Evolutionary conservation across 495 filamentous ascomycete genomes (phyloP), one percentile per base, ranked within the genome.

Genomic region (Xylaria curta): DNA sequence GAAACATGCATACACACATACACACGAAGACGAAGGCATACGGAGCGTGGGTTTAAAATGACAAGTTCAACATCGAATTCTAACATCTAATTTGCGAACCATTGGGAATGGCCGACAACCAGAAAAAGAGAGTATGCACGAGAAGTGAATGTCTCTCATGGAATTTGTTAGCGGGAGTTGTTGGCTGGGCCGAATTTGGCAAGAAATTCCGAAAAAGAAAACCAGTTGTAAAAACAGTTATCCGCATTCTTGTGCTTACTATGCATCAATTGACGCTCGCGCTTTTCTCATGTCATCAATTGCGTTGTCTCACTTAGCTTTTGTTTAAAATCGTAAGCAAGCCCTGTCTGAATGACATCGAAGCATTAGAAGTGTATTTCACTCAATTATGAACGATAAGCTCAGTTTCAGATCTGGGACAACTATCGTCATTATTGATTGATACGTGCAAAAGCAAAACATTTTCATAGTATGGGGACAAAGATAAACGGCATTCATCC

Each of bases 161-260:
- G 46, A 53, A 51, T 62, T 69, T 63, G 44, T 15, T 46, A 70
- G 68, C 58, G 68, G 68, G 68, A 70, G 68, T 70, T 70, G 40
- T 51, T 70, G 51, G 40, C 40, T 38, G 54, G 10, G 44, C 49
- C 10, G 49, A 56, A 56, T 56, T 56, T 56, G 53, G 53, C 53
- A 2, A 56, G 12, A 31, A 53, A 42, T 21, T 12, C 19, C 24
- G 9, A 12, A 60, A 58, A 68, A 17, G n/a, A n/a, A 31, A 46
- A 68, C 26, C 26, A 53, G 53, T 60, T 68, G 66, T 68, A 59
- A 40, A 40, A 68, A 68, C 38, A 44, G 53, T 12, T 21, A 66
- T 53, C 49, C 49, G 58, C 46, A 61, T 62, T 53, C 17, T 49
- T 15, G 49, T 40, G 28, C n/a, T 17, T 13, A 33, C 28, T 24